Evolutionary conservation across 345 rosid species (phyloP), one percentile per base, ranked within the genome.

Genomic region (Barbarea vulgaris): DNA sequence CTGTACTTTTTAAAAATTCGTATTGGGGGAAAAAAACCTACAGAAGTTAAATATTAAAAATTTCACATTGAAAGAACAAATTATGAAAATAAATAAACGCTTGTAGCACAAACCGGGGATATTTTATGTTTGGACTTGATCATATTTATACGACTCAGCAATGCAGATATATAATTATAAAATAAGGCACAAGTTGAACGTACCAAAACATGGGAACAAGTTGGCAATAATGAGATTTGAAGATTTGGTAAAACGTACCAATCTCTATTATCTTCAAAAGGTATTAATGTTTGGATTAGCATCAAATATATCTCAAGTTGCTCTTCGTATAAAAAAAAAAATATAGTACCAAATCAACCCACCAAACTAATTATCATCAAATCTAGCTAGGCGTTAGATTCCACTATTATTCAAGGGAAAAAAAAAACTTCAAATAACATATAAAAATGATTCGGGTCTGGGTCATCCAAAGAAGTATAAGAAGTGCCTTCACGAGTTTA

Each of bases 241-340:
- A 55, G 22, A 46, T 25, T 70, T 50, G 80, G 80, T 77, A 64
- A 56, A 64, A 70, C 72, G 61, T 77, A 77, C 18, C 80, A 63
- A 64, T 70, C 76, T 70, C 53, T 64, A 56, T 14, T 56, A 36
- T 70, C 67, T 53, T 70, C 76, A 66, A 64, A 77, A 70, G 53
- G 72, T 70, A 55, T 77, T 64, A 64, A 64, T 64, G 51, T 77
- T 70, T 65, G 64, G 80, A 44, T 64, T 69, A 36, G 54, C 27
- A 64, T 77, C 37, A 64, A 64, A 37, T 64, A 77, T 54, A 70
- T 55, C 34, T 57, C 71, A 77, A 77, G 66, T 76, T 76, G 75
- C 61, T n/a, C 58, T 54, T 53, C 64, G 3, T 44, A 37, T 21
- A 8, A 53, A 22, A 66, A 42, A 42, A 56, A 14, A 54, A 10